Evolutionary conservation across 805 yeast genomes (phyloP).

Genomic region (Saccharomycopsis sp.): DNA sequence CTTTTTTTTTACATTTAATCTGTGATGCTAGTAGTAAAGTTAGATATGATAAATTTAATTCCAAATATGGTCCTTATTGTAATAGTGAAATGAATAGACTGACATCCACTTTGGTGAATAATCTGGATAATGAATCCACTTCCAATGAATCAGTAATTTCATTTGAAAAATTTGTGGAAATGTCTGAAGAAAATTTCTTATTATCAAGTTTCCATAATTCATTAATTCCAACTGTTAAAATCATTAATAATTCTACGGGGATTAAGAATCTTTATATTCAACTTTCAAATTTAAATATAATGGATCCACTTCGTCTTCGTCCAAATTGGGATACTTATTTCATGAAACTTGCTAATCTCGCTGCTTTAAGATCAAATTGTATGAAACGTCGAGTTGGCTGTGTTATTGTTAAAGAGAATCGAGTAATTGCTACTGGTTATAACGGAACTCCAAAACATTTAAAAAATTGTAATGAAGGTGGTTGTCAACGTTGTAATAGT

Average conservation of each 20-base stretch:
- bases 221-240: conserved; percentile 42
- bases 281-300: conserved; percentile 32
- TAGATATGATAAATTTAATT: conserved; percentile 25
- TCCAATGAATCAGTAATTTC: not conserved
- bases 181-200: conserved; percentile 26
- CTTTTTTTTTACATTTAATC: conserved; percentile 73
- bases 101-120: no score
- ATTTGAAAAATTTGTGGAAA: conserved; percentile 28
- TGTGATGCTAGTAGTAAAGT: conserved; percentile 59
- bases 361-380: conserved; percentile 87
- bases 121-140: no score
- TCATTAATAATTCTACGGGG: conserved; percentile 39
- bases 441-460: conserved; percentile 93
- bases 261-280: conserved; percentile 28
- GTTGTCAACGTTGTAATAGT: conserved; percentile 78
- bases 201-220: conserved; percentile 24
- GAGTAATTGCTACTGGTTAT: conserved; percentile 94
- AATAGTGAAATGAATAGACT: no score
- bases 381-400: conserved; percentile 98
- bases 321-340: conserved; percentile 97
- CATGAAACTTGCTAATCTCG: conserved; percentile 87
- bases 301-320: conserved; percentile 52
- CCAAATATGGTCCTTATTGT: no score
- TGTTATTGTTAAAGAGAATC: conserved; percentile 73
- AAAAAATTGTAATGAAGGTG: conserved; percentile 89